Percentiles rank a stretch among this genome's conserved stretches.
These are phyloP conservation scores for Boechera stricta DNA, from an alignment of 345 rosid species.

Conservation along the genomic window DNA sequence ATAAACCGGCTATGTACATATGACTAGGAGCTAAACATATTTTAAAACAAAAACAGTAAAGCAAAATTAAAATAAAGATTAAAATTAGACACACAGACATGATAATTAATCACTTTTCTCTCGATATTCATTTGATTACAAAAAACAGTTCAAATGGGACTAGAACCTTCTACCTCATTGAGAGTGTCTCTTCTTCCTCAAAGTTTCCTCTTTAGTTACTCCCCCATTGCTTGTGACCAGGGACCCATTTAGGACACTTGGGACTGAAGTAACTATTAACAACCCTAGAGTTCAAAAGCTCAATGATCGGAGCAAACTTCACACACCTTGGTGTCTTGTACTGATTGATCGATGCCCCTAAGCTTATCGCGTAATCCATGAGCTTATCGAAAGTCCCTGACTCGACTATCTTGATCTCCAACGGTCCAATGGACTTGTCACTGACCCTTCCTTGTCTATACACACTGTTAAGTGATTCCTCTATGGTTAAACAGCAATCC, in stretches of 20 bases:
- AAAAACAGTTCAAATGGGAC: conserved; percentile 47
- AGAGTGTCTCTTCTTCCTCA: conserved; percentile 25
- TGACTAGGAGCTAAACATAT: conserved; percentile 24
- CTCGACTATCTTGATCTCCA: conserved; percentile 90
- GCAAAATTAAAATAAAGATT: conserved; percentile 44
- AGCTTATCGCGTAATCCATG: conserved; percentile 94
- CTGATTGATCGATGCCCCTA: conserved; percentile 93
- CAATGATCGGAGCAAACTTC: conserved; percentile 87
- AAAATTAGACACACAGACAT: conserved; percentile 44
- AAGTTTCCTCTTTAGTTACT: conserved; percentile 40
- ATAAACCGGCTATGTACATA: conserved; percentile 69
- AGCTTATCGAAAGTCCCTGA: conserved; percentile 93
- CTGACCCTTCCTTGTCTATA: conserved; percentile 89
- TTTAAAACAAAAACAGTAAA: conserved; percentile 36
- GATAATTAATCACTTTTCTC: conserved; percentile 26
- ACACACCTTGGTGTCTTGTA: conserved; percentile 98
- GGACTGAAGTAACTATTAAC: conserved; percentile 72
- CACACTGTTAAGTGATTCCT: conserved; percentile 93
- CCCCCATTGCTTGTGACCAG: conserved; percentile 90
- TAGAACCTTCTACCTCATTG: conserved; percentile 39
- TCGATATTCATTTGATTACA: conserved; percentile 46
- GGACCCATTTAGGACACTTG: conserved; percentile 92
- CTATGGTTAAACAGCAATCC: conserved; percentile 89
- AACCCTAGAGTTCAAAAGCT: conserved; percentile 84
- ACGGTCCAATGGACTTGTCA: conserved; percentile 90